Base-by-base conservation (phyloP, 1,284 basidiomycete species). In the Bondarzewia mesenterica region DNA sequence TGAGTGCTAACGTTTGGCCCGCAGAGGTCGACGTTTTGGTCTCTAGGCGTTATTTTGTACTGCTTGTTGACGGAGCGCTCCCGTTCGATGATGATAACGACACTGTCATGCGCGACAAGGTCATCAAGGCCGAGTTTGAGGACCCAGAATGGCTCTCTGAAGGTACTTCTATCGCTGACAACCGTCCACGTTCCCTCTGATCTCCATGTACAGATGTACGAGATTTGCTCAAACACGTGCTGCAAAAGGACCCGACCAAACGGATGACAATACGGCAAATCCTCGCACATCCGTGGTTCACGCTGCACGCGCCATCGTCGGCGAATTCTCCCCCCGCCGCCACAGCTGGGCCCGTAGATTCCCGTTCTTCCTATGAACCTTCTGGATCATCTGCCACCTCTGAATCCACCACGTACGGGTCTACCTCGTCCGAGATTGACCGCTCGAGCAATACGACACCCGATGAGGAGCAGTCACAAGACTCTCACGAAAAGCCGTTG, bases 71-170 rank as follows among this genome's bases (percentile, higher is more conserved):
- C 91, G 95, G 95, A 1, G 90, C 88, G 4, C 70, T 98, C n/a
- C 95, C 95, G 0, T 98, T 98, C 59, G 95, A 98, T 59, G 92
- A 98, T 58, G 96, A 99, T 52, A 87, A 98, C 61, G 96, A 99
- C 67, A 69, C 74, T 29, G 63, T 88, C 27, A 98, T 98, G 93
- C 87, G 87, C 57, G 72, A 78, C 44, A 87, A 90, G 64, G 92
- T 99, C 54, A 80, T 93, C 48, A 73, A 81, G 52, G 91, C 89
- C n/a, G 80, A 88, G 41, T 97, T 87, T 60, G 91, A 95, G 52
- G 87, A 96, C 57, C 94, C 93, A 5, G 80, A 83, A 52, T 99
- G 89, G 93, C 72, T 96, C 16, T 89, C 91, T 14, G 70, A 78
- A 59, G 90, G 93, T 93, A 54, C 48, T 59, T 44, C 14, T 3